Evolutionary conservation across 768 basidiomycete genomes (phyloP), one percentile per base, ranked within the genome.

Genomic region (Tricholoma hemisulphureum): DNA sequence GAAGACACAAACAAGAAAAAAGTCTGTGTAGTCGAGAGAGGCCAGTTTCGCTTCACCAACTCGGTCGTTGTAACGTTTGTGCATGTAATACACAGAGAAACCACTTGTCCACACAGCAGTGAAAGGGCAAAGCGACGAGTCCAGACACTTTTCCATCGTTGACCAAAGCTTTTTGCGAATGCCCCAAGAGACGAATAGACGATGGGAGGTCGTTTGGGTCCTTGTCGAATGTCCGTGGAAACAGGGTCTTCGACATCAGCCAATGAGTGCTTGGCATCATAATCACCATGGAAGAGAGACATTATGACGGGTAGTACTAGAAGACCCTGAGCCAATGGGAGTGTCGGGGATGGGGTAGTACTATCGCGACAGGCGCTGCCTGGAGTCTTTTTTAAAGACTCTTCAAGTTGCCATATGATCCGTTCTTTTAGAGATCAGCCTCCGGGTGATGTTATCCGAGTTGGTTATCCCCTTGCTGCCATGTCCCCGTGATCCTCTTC

Each of bases 51-150:
- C 32, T 55, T 72, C 9, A 85, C 81, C 32, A 94, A 77, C 69
- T 93, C 90, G 18, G 89, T 88, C 4, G 93, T 94, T 34, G 89
- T 89, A 24, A 93, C 87, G 66, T 88, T 94, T 53, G 92, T 95
- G 70, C 88, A 91, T 13, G 91, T 93, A 56, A 95, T 94, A 69
- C 93, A 94, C 52, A 94, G 68, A 51, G 92, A 93, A 31, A 93
- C 86, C 28, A 93, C 69, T 70, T 95, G 93, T 11, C 93, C 93
- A 3, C 88, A 85, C 24, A 93, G 53, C 32, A 94, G 69, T 20
- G 87, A 83, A 28, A 89, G 75, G 8, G 83, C 68, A 71, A 94
- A 93, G 10, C 85, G 83, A 54, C 76, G 79, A 8, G 91, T 92
- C 89, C 91, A 94, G 4, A 93, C 62, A 65, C 90, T 91, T 64